These are phyloP conservation scores for Boehmeria nivea DNA, from an alignment of 306 rosid genomes.

Conservation along the genomic window DNA sequence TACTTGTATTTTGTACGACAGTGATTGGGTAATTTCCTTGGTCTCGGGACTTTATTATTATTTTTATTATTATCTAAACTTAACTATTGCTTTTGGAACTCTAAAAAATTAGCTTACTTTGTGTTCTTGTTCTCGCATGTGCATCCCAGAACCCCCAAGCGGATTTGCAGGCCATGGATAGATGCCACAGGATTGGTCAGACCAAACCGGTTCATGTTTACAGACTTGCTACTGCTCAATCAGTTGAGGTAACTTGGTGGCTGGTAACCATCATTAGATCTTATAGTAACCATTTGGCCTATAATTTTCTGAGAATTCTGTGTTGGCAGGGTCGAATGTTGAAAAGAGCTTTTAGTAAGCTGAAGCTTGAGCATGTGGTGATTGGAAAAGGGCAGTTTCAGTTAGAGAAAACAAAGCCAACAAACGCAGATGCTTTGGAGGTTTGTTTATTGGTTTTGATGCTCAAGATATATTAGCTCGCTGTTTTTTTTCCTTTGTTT, in stretches of 20 bases:
- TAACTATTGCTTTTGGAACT: not conserved
- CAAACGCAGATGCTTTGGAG: slow-evolving; percentile 31
- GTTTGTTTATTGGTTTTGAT: slow-evolving; percentile 35
- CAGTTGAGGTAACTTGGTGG: slow-evolving; percentile 57
- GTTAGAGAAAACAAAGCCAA: slow-evolving; percentile 51
- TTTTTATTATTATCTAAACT: not conserved
- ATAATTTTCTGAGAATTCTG: slow-evolving; percentile 4
- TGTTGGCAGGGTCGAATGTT: slow-evolving; percentile 78
- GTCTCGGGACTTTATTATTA: not conserved
- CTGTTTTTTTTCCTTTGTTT: no score
- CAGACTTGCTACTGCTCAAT: slow-evolving; percentile 93
- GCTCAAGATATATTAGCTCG: not conserved
- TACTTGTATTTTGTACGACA: slow-evolving; percentile 93
- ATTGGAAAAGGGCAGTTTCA: slow-evolving; percentile 92
- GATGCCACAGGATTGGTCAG: slow-evolving; percentile 97
- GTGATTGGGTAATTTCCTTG: slow-evolving; percentile 81
- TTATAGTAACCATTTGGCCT: not conserved
- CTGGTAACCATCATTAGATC: not conserved
- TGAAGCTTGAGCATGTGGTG: slow-evolving; percentile 94
- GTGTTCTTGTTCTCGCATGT: no score
- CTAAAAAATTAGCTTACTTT: no score
- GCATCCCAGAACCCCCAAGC: slow-evolving; percentile 98
- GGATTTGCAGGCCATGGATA: slow-evolving; percentile 99
- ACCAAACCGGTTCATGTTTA: slow-evolving; percentile 97
- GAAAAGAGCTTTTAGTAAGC: slow-evolving; percentile 91